Percentiles rank a stretch among this genome's conserved stretches.
Conservation (phyloP, 2,329 filamentous ascomycete species). For the Cordyceps javanica region DNA sequence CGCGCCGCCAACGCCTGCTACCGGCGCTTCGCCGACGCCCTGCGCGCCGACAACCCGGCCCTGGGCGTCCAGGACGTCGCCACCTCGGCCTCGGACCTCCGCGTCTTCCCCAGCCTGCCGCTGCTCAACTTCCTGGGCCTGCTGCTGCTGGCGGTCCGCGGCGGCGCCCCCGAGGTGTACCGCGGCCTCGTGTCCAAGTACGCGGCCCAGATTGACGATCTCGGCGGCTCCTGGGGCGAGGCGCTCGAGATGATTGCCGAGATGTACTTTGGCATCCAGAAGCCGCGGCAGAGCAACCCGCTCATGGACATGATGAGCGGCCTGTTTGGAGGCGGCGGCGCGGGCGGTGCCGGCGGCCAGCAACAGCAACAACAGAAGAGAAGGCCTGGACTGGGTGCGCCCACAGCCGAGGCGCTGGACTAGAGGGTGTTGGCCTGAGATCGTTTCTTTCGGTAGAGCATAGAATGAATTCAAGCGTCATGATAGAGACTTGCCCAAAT, state of each 20-base stretch:
- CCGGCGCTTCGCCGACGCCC: conserved; percentile 49
- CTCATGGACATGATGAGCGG: conserved; percentile 98
- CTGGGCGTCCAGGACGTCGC: conserved; percentile 79
- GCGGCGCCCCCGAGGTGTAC: conserved; percentile 72
- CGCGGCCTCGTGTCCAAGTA: conserved; percentile 80
- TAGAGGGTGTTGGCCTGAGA: conserved; percentile 28
- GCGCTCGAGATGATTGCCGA: conserved; percentile 82
- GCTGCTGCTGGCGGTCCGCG: conserved; percentile 75
- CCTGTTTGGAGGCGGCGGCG: conserved; percentile 74
- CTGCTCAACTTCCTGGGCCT: conserved; percentile 90
- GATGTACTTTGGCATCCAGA: conserved; percentile 92
- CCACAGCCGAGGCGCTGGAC: conserved; percentile 53
- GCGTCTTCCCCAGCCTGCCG: conserved; percentile 86
- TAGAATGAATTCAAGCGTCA: conserved; percentile 15
- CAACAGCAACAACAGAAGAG: conserved; percentile 25
- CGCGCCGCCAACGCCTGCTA: conserved; percentile 81
- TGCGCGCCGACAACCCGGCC: conserved; percentile 35
- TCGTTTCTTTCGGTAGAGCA: conserved; percentile 12
- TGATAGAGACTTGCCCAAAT: neutral
- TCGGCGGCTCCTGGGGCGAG: conserved; percentile 64
- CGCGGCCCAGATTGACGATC: conserved; percentile 68
- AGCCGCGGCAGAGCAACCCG: conserved; percentile 84
- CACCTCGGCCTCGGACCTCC: conserved; percentile 56
- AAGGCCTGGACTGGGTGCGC: conserved; percentile 37
- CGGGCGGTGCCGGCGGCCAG: conserved; percentile 39